phyloP scores from a whole-genome alignment of 2,329 filamentous ascomycete species.

The Alternaria arborescens region DNA sequence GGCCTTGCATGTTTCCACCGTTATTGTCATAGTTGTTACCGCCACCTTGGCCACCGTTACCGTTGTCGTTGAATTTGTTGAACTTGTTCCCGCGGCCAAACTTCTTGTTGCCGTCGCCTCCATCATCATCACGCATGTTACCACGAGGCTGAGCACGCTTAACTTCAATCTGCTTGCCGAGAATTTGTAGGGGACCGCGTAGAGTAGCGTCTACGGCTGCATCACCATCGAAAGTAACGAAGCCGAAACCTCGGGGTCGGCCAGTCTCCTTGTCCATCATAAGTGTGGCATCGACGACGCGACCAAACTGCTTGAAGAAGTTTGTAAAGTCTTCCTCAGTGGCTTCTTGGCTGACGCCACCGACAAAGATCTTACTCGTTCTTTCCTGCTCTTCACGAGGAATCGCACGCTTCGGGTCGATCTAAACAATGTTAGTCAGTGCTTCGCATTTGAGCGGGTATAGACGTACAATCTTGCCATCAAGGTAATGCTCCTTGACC shows the following conservation, averaged over 20 bases:
- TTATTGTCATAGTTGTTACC: slow-evolving; percentile 57
- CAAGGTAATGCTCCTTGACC: slow-evolving; percentile 98
- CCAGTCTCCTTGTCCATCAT: slow-evolving; percentile 99
- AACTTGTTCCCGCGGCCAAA: slow-evolving; percentile 51
- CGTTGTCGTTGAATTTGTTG: slow-evolving; percentile 44
- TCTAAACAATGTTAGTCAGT: slow-evolving; percentile 64
- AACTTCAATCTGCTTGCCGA: slow-evolving; percentile 95
- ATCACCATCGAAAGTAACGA: slow-evolving; percentile 97
- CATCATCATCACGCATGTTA: slow-evolving; percentile 91
- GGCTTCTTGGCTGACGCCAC: slow-evolving; percentile 95
- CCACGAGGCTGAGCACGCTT: slow-evolving; percentile 97
- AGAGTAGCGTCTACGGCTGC: slow-evolving; percentile 93
- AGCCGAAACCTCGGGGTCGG: slow-evolving; percentile 94
- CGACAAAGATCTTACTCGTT: slow-evolving; percentile 98
- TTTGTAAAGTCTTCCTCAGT: slow-evolving; percentile 96
- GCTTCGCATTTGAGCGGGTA: slow-evolving; percentile 16
- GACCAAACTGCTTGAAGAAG: slow-evolving; percentile 96
- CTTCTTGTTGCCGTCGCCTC: slow-evolving; percentile 66
- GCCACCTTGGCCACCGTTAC: slow-evolving; percentile 55
- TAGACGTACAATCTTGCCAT: slow-evolving; percentile 91
- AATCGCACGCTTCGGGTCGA: slow-evolving; percentile 97
- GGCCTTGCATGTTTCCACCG: slow-evolving; percentile 54
- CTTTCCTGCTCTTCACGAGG: slow-evolving; percentile 97
- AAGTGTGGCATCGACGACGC: slow-evolving; percentile 94
- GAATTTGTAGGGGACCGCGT: slow-evolving; percentile 84